Evolutionary conservation across 768 basidiomycete species (phyloP), one percentile per base, ranked within the genome.

Genomic region (Chlorophyllum brunneum): DNA sequence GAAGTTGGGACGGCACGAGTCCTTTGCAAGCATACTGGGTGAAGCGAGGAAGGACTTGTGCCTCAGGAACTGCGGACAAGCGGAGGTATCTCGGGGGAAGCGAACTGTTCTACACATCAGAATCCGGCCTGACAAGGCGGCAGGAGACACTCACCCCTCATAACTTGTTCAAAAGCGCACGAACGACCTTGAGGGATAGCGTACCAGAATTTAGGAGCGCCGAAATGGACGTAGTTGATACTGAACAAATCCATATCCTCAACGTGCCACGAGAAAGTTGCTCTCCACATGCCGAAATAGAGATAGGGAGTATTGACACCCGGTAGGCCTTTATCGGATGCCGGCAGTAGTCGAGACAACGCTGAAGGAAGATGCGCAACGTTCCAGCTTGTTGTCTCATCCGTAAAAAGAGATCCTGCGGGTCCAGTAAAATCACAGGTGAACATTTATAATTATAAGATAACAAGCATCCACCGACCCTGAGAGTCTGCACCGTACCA

Each of bases 181-280:
- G 93, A 84, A 53, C 92, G 80, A 15, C 78, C 86, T 67, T 97
- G 95, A 2, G 97, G 97, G 15, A 98, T 77, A 2, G 94, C 87
- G 67, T 98, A 98, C 97, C 97, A 99, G 62, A 89, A 88, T 60
- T 92, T 98, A 1, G 95, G 94, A 0, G 95, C 94, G 0, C 97
- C 97, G 59, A 98, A 98, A 67, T 99, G 97, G 50, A 99, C 92
- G 65, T 94, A 98, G 65, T 99, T 99, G 72, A 99, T 98, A 51
- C 92, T 95, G 70, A 95, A 98, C 1, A 99, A 77, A 63, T 99
- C 97, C 91, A 98, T 97, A 67, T 99, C 97, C 68, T 99, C 97
- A 42, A 99, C 97, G 61, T 99, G 97, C 95, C 97, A 99, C 0
- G 94, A 92, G 68, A 98, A 98, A 0, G 93, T 93, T 20, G 95